Evolutionary conservation across 331 rosid genomes (phyloP), one percentile per base, ranked within the genome.

Genomic region (Quercus lobata): DNA sequence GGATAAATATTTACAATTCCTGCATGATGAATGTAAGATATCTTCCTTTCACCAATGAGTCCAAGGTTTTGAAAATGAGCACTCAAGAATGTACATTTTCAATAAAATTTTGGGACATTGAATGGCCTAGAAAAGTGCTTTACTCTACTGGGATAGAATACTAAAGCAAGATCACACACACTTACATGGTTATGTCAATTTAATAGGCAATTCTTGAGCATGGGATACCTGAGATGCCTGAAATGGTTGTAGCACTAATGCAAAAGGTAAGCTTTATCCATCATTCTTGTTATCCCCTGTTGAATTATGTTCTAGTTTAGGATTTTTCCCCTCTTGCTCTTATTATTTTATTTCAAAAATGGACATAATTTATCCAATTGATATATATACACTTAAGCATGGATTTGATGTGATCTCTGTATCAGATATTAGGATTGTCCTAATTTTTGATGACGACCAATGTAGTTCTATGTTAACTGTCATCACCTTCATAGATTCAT

Each of bases 161-260:
- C 77, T 69, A 70, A 55, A 62, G 30, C 58, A 53, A 29, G 71
- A 66, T 24, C 24, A 30, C 24, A 21, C 58, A 66, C 58, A 61
- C 69, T 80, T 74, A 62, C 41, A 22, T 15, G 34, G 41, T 75
- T 86, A 81, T 19, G 70, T 82, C 56, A 71, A 76, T 83, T 46
- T 86, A 88, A 78, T 72, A 95, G 99, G 98, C 96, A 71, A 82
- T 88, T 88, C 71, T 93, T 69, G 96, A 93, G 85, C 93, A 84
- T 6, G 99, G 98, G 57, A 84, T 95, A 76, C 98, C 99, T 2
- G 92, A 90, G 82, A 90, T 89, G 83, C 98, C 97, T 66, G 98
- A 95, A 89, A 90, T 90, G 93, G 93, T 91, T 68, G 98, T 93
- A n/a, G 89, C 91, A 74, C 89, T 91, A 80, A 90, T 95, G 99